Conservation (phyloP, 768 basidiomycete genomes). For the Collybiopsis luxurians region DNA sequence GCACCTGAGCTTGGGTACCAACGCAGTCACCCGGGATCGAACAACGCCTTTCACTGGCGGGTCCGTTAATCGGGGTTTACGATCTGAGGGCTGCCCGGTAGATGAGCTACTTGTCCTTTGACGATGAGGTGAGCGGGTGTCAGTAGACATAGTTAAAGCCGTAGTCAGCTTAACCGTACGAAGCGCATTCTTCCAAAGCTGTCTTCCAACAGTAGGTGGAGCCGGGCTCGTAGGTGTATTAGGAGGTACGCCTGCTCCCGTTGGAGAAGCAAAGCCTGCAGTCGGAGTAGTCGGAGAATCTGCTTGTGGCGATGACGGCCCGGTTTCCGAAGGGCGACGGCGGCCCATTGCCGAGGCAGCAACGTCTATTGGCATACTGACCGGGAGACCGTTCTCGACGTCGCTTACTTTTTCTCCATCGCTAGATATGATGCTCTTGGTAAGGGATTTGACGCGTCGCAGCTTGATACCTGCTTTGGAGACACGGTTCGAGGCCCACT, state of each 20-base stretch:
- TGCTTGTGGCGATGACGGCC: neutral
- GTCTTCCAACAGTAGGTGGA: conserved; percentile 22
- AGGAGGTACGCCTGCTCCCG: neutral
- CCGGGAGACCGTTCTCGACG: conserved; percentile 25
- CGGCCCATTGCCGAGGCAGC: neutral
- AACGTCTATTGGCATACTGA: conserved; percentile 7
- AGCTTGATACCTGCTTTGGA: conserved; percentile 14
- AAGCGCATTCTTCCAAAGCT: conserved; percentile 43
- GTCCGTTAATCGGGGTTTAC: conserved; percentile 25
- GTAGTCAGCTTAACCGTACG: conserved; percentile 42
- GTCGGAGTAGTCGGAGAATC: conserved; percentile 7
- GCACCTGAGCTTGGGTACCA: conserved; percentile 54
- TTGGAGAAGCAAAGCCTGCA: conserved; percentile 19
- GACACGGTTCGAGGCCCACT: conserved; percentile 15
- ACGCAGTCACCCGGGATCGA: conserved; percentile 50
- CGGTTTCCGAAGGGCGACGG: conserved; percentile 4
- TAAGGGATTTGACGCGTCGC: conserved; percentile 21
- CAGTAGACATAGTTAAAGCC: conserved; percentile 17
- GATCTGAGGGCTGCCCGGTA: conserved; percentile 20
- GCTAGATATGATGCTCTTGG: conserved; percentile 19
- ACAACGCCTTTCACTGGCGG: conserved; percentile 34
- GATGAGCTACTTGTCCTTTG: conserved; percentile 36
- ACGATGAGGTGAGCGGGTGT: conserved; percentile 24
- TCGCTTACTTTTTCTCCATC: conserved; percentile 25
- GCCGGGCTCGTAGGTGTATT: neutral